A percentile compares a stretch with the other conserved stretches of the same genome.
These are phyloP conservation scores for Globisporangium middletonii DNA, from an alignment of 352 stramenopile species.

Conservation along the genomic window DNA sequence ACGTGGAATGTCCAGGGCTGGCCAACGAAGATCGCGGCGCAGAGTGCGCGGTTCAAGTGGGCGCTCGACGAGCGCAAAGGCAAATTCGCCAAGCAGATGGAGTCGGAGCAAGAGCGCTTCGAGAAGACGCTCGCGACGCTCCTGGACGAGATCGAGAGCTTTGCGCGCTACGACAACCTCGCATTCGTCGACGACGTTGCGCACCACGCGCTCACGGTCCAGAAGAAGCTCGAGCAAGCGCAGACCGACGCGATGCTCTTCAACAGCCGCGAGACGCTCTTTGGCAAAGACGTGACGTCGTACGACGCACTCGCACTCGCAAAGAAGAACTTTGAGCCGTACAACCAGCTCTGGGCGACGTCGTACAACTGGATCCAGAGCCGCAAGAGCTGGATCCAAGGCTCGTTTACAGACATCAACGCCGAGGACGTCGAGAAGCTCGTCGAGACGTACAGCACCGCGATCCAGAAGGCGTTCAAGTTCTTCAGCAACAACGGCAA, in stretches of 20 bases:
- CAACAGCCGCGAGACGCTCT: constrained; percentile 90
- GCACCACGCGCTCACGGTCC: constrained; percentile 79
- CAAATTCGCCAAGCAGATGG: constrained; percentile 91
- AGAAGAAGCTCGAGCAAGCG: constrained; percentile 85
- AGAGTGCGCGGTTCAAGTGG: constrained; percentile 73
- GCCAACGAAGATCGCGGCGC: constrained; percentile 84
- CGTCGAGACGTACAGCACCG: constrained; percentile 77
- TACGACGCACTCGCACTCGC: constrained; percentile 84
- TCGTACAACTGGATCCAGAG: constrained; percentile 90
- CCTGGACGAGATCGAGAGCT: constrained; percentile 87
- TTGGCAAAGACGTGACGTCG: constrained; percentile 84
- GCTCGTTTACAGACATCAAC: constrained; percentile 88
- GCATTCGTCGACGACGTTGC: constrained; percentile 85
- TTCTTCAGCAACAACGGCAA: constrained; percentile 90
- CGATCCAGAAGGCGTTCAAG: constrained; percentile 90
- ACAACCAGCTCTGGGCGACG: constrained; percentile 89
- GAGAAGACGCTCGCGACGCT: constrained; percentile 78
- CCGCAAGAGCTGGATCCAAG: constrained; percentile 90
- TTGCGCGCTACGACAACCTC: constrained; percentile 84
- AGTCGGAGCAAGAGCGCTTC: constrained; percentile 91
- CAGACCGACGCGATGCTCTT: constrained; percentile 90
- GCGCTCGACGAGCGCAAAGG: constrained; percentile 77
- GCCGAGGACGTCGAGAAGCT: constrained; percentile 90
- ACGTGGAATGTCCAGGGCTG: constrained; percentile 89
- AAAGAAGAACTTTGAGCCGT: constrained; percentile 94